Evolutionary conservation across 2,329 filamentous ascomycete species (phyloP), one percentile per base, ranked within the genome.

Genomic region (Xylaria sp.): DNA sequence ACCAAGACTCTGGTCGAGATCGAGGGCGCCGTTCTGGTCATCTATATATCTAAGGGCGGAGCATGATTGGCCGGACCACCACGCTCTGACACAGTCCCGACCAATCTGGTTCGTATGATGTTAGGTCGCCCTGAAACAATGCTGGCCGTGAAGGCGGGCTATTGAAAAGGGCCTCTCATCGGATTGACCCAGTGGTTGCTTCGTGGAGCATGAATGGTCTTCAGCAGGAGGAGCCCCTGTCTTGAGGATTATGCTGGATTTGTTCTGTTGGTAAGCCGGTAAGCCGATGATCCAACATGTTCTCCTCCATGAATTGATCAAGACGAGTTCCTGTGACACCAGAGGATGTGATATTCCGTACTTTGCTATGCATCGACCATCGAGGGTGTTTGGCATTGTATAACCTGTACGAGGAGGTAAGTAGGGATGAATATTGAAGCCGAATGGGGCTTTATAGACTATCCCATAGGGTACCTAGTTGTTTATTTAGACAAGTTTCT

Each of bases 1-100:
- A 30, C n/a, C 48, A 35, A 34, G 50, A 58, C 16, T 16, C 16
- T 16, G 48, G 35, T 54, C 46, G 57, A 48, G 59, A 55, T 60
- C 37, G 53, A 58, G 30, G 54, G 34, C 37, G 19, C 39, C 54
- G 57, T 57, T 57, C 46, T 53, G 55, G 61, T 37, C 49, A 35
- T 37, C 35, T n/a, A 23, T 42, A 47, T 16, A 16, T 16, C 16
- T 1, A 16, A 16, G 16, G 16, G 16, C 16, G 51, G 54, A 37
- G 50, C 16, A 51, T 53, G 35, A 49, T 54, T 57, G 51, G 48
- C 34, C 47, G 3, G 30, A 52, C 16, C 47, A 23, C 8, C 34
- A 51, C 35, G 9, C 48, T 34, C 34, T 4, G 48, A 50, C 19
- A 34, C 10, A 6, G 5, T 9, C 19, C 48, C 19, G 39, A 44